Percentiles rank a stretch among this genome's conserved stretches.
Evolutionary conservation across 306 rosid species (phyloP).

Genomic region (Pterocarpus macrocarpus): DNA sequence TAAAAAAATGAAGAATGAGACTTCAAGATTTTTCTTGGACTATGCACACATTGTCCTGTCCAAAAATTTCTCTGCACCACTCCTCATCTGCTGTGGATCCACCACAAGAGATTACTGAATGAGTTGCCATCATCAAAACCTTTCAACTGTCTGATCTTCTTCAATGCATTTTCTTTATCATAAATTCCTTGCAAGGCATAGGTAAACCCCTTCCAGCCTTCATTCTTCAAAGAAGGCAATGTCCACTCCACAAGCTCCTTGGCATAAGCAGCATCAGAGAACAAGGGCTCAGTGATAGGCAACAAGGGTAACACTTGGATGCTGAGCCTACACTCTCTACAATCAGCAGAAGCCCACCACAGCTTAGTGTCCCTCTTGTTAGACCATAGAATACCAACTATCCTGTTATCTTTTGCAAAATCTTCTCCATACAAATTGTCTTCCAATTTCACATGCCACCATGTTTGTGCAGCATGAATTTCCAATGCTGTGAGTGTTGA

Average conservation of each 20-base stretch:
- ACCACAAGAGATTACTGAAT: conserved; percentile 83
- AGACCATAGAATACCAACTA: conserved; percentile 84
- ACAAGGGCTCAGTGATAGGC: conserved; percentile 77
- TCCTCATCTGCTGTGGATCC: conserved; percentile 84
- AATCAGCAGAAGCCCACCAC: conserved; percentile 83
- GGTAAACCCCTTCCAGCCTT: conserved; percentile 94
- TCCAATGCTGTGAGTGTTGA: conserved; percentile 76
- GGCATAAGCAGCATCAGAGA: conserved; percentile 65
- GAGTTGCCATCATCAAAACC: conserved; percentile 92
- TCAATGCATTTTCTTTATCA: conserved; percentile 66
- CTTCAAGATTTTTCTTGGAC: background rate
- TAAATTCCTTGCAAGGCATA: conserved; percentile 80
- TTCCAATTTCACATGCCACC: conserved; percentile 83
- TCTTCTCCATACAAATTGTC: conserved; percentile 62
- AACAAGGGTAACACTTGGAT: conserved; percentile 78
- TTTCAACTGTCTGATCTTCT: conserved; percentile 62
- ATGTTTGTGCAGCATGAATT: conserved; percentile 71
- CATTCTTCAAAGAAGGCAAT: conserved; percentile 67
- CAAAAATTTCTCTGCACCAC: background rate
- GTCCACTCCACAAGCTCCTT: conserved; percentile 87
- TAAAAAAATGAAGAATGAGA: conserved; percentile 10
- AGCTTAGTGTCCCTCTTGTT: conserved; percentile 81
- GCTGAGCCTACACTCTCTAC: conserved; percentile 84
- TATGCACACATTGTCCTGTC: background rate
- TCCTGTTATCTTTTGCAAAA: conserved; percentile 65